These are phyloP conservation scores for Botrytis hyacinthi DNA, from an alignment of 2,329 filamentous ascomycete genomes.

Conservation along the genomic window DNA sequence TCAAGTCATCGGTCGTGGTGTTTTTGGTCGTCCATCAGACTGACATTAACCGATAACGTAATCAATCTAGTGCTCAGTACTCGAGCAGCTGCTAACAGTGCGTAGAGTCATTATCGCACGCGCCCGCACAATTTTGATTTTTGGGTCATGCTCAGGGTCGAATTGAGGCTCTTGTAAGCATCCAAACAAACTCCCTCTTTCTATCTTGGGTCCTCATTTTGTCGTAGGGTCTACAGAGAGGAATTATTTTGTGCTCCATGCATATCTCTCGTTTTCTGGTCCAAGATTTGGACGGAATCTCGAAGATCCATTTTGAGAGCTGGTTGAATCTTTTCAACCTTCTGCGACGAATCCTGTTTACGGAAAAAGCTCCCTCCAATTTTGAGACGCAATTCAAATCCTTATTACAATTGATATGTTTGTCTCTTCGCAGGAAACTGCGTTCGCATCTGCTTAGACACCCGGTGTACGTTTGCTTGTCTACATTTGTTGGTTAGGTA, in stretches of 20 bases:
- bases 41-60: slow-evolving; percentile 10
- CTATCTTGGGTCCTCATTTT: neutral
- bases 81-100: neutral
- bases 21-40: neutral
- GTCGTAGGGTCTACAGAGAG: neutral
- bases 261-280: neutral
- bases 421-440: neutral
- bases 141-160: neutral
- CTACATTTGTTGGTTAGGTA: neutral
- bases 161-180: neutral
- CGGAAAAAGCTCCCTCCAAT: neutral
- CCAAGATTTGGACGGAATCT: neutral
- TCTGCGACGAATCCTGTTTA: neutral
- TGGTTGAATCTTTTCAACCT: neutral
- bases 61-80: neutral
- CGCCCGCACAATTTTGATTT: neutral
- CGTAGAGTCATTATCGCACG: neutral
- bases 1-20: neutral
- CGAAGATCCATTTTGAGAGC: neutral
- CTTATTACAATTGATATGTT: neutral
- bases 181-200: neutral
- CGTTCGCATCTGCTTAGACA: neutral
- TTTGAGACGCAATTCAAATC: neutral
- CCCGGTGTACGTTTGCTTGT: neutral
- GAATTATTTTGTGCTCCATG: neutral